Conservation (phyloP, 1,284 basidiomycete species). For the Ustilago loliicola region DNA sequence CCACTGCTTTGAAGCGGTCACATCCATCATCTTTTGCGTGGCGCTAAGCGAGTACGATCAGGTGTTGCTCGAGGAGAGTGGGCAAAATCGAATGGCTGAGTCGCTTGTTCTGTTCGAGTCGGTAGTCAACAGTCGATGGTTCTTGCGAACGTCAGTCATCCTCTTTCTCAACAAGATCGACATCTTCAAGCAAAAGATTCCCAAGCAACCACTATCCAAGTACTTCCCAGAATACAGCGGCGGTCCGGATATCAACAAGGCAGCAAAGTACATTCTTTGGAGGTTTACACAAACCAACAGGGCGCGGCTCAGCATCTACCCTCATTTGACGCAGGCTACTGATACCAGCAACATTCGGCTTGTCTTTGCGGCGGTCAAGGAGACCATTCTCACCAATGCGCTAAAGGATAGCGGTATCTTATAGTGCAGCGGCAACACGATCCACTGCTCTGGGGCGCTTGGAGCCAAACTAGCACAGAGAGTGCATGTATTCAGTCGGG, state of each 20-base stretch:
- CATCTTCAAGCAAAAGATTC: slow-evolving; percentile 92
- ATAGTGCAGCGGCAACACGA: slow-evolving; percentile 3
- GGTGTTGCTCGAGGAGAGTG: slow-evolving; percentile 63
- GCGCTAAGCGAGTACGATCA: slow-evolving; percentile 69
- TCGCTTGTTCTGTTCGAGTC: slow-evolving; percentile 92
- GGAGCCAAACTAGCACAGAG: not conserved
- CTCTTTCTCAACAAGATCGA: slow-evolving; percentile 88
- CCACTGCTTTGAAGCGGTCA: slow-evolving; percentile 70
- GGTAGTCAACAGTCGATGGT: slow-evolving; percentile 91
- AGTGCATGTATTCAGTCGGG: not conserved
- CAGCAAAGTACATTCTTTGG: slow-evolving; percentile 97
- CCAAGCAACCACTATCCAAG: slow-evolving; percentile 79
- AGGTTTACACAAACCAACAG: slow-evolving; percentile 95
- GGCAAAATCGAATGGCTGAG: slow-evolving; percentile 91
- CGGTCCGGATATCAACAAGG: slow-evolving; percentile 95
- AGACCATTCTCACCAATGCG: slow-evolving; percentile 72
- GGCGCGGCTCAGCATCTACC: slow-evolving; percentile 65
- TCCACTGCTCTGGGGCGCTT: no score
- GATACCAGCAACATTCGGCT: slow-evolving; percentile 80
- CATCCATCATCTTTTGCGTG: slow-evolving; percentile 67
- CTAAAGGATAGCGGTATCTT: slow-evolving; percentile 59
- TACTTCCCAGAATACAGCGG: slow-evolving; percentile 94
- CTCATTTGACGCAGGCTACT: slow-evolving; percentile 75
- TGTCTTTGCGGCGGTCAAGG: slow-evolving; percentile 96
- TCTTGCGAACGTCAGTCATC: slow-evolving; percentile 90